These are phyloP conservation scores for Brettanomyces bruxellensis DNA, from an alignment of 805 yeast species.

Conservation along the genomic window DNA sequence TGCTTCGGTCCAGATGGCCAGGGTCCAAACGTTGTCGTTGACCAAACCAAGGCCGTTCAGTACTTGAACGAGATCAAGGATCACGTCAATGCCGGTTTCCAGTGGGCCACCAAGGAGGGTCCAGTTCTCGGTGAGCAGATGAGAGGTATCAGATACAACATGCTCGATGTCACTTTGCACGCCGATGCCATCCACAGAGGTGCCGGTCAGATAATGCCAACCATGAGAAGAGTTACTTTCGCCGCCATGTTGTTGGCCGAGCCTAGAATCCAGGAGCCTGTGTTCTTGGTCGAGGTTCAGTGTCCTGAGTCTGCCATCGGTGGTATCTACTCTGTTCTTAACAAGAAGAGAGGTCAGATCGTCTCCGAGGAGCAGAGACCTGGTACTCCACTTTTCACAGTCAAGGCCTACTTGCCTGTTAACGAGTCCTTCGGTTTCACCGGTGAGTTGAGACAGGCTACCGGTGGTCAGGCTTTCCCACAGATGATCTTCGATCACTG, in stretches of 20 bases:
- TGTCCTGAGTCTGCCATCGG: conserved; percentile 99
- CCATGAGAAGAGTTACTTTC: conserved; percentile 99
- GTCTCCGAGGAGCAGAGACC: conserved; percentile 99
- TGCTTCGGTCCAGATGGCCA: conserved; percentile 99
- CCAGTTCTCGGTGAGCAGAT: conserved; percentile 94
- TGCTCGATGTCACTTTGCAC: conserved; percentile 97
- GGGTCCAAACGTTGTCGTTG: conserved; percentile 98
- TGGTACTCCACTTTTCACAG: conserved; percentile 99
- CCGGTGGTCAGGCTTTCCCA: conserved; percentile 99
- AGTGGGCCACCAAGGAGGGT: conserved; percentile 99
- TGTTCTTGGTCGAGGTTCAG: conserved; percentile 98
- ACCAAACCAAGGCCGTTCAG: conserved; percentile 99
- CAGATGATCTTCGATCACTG: conserved; percentile 99
- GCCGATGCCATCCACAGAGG: conserved; percentile 99
- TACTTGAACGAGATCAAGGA: conserved; percentile 98
- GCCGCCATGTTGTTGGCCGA: conserved; percentile 97
- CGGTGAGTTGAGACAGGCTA: conserved; percentile 98
- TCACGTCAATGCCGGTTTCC: conserved; percentile 99
- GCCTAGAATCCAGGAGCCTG: conserved; percentile 99
- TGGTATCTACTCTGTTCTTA: conserved; percentile 99
- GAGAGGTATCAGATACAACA: conserved; percentile 96
- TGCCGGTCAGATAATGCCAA: conserved; percentile 99
- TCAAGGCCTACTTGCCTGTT: conserved; percentile 99
- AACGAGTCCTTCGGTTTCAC: conserved; percentile 99
- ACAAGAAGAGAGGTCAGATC: conserved; percentile 99